Evolutionary conservation across 208 protist species (phyloP), one percentile per base, ranked within the genome.

Genomic region (Herpetomonas samuelpessoai): DNA sequence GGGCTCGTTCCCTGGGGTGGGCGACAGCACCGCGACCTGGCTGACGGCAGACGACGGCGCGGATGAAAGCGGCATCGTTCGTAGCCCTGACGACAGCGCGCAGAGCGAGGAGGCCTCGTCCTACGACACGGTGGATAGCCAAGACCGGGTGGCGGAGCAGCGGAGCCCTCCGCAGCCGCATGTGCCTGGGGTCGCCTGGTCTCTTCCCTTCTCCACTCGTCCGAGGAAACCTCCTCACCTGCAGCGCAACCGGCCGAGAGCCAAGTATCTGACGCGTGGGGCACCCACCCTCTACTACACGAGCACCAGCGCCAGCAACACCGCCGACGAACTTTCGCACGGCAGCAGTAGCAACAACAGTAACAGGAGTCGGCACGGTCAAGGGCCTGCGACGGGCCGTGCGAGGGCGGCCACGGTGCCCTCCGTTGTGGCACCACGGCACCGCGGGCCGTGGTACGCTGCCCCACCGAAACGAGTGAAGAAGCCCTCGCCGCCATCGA

Each of bases 361-460:
- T 45, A 12, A 12, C 38, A n/a, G n/a, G n/a, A n/a, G n/a, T n/a
- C n/a, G n/a, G n/a, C n/a, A n/a, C n/a, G n/a, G n/a, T n/a, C n/a
- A n/a, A n/a, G n/a, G n/a, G n/a, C n/a, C n/a, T n/a, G n/a, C n/a
- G n/a, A n/a, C n/a, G n/a, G n/a, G n/a, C n/a, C n/a, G n/a, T n/a
- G n/a, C n/a, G n/a, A n/a, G n/a, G n/a, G n/a, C n/a, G n/a, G n/a
- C n/a, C n/a, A n/a, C n/a, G n/a, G n/a, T n/a, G n/a, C n/a, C n/a
- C n/a, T n/a, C n/a, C n/a, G n/a, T n/a, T n/a, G n/a, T n/a, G n/a
- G n/a, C n/a, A n/a, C n/a, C n/a, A n/a, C n/a, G n/a, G n/a, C 26
- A 57, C 7, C 46, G 10, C 22, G 51, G 51, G 7, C 51, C 51
- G 6, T 57, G 51, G 51, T 57, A 39, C 24, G 51, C 51, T n/a